Evolutionary conservation across 306 rosid species (phyloP), one percentile per base, ranked within the genome.

Genomic region (Prosopis cineraria): DNA sequence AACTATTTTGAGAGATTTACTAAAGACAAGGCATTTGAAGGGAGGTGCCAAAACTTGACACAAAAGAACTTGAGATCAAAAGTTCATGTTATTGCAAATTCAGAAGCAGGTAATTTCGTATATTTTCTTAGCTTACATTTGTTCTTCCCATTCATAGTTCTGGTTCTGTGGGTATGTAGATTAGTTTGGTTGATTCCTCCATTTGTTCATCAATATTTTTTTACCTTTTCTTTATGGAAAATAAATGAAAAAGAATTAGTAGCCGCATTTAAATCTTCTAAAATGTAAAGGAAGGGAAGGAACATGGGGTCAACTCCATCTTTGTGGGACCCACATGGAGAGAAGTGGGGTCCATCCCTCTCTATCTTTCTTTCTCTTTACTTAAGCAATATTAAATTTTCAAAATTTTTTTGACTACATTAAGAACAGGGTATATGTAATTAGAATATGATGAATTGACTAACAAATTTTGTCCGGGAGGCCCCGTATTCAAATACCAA

Each of bases 1-100:
- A 4, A 27, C 64, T 59, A 39, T 52, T 52, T 73, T 53, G 69
- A 43, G n/a, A 45, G 73, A 3, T 72, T 63, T 52, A 47, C 78
- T 11, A 39, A 39, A 7, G 55, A 19, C 13, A 39, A 10, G 25
- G 19, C 20, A 36, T 45, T 39, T 36, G 45, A 12, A 36, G 59
- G n/a, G 31, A 52, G 20, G 48, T 47, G 6, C 22, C 73, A 36
- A 40, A 77, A 53, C 47, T 19, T 43, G 16, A 40, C 76, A 41
- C 24, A 17, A 6, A 44, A 40, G 25, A n/a, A 2, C 4, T 39
- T 70, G 37, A 68, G 39, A 55, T 22, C 39, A 22, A 22, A 5
- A 55, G 9, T 36, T 40, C 55, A 36, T 2, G 41, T 17, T 37
- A 27, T 0, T 39, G 25, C 12, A 5, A 34, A 1, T 3, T 41